phyloP scores from a whole-genome alignment of 495 filamentous ascomycete genomes.

The Penicillium herquei region DNA sequence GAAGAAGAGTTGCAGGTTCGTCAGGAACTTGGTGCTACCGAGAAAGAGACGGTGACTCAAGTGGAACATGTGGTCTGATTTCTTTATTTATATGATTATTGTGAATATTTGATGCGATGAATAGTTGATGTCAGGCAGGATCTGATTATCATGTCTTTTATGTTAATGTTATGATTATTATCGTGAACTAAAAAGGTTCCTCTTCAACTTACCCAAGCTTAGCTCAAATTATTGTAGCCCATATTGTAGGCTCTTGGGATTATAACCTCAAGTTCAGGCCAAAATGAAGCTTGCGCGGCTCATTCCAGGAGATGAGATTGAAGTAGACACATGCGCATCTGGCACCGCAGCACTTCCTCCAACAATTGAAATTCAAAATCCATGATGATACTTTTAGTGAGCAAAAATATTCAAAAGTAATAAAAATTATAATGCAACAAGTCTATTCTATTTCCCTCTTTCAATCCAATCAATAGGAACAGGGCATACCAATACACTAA shows the following conservation, averaged over 20 bases:
- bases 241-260: no score
- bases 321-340: no score
- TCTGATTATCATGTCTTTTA: no score
- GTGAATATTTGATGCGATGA: neutral
- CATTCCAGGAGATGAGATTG: no score
- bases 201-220: no score
- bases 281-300: no score
- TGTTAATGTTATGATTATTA: no score
- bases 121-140: neutral
- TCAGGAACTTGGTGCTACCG: constrained; percentile 23
- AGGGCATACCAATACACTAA: constrained; percentile 36
- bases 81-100: neutral
- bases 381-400: neutral
- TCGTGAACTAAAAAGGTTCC: no score
- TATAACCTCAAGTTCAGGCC: no score
- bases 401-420: neutral
- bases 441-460: constrained; percentile 28
- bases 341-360: neutral
- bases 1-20: constrained; percentile 37
- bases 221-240: no score
- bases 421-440: constrained; percentile 23
- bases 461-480: constrained; percentile 10
- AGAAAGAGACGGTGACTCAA: neutral
- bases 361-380: neutral
- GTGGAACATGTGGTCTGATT: neutral